These are phyloP conservation scores for Filosporella fistucella DNA, from an alignment of 495 filamentous ascomycete species.

Conservation along the genomic window DNA sequence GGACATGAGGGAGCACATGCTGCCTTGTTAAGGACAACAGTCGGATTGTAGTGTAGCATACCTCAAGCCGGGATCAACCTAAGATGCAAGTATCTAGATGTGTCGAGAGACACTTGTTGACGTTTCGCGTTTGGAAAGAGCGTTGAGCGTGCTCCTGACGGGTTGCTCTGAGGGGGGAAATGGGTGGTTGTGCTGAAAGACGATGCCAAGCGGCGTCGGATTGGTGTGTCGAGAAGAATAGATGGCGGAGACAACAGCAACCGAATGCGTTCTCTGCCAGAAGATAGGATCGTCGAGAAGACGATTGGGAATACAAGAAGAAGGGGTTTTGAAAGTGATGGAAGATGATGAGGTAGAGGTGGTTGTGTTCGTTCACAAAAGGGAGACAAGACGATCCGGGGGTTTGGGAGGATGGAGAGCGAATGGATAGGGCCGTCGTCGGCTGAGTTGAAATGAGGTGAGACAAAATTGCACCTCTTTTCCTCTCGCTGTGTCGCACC, in stretches of 20 bases:
- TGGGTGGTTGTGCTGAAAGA: background rate
- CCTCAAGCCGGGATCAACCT: slow-evolving; percentile 10
- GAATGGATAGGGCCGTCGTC: background rate
- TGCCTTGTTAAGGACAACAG: slow-evolving; percentile 5
- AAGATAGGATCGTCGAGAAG: background rate
- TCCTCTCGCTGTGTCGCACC: too few relatives aligned
- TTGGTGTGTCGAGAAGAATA: background rate
- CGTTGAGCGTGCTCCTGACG: slow-evolving; percentile 10
- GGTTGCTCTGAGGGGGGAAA: background rate
- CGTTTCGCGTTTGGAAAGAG: slow-evolving; percentile 14
- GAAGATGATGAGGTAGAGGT: background rate
- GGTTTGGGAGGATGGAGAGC: background rate
- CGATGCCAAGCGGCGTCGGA: background rate
- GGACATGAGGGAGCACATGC: background rate
- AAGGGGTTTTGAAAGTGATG: slow-evolving; percentile 3
- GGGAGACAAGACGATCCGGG: background rate
- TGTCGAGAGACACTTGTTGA: background rate
- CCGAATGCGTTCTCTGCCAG: slow-evolving; percentile 23
- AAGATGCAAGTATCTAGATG: background rate
- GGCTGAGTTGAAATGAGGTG: background rate
- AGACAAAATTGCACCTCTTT: too few relatives aligned
- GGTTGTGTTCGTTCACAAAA: too few relatives aligned
- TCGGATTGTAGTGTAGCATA: slow-evolving; percentile 4
- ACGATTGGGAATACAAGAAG: background rate
- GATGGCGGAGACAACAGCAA: slow-evolving; percentile 18